Evolutionary conservation across 1,284 basidiomycete species (phyloP), one percentile per base, ranked within the genome.

Genomic region (Rhodotorula sp.): DNA sequence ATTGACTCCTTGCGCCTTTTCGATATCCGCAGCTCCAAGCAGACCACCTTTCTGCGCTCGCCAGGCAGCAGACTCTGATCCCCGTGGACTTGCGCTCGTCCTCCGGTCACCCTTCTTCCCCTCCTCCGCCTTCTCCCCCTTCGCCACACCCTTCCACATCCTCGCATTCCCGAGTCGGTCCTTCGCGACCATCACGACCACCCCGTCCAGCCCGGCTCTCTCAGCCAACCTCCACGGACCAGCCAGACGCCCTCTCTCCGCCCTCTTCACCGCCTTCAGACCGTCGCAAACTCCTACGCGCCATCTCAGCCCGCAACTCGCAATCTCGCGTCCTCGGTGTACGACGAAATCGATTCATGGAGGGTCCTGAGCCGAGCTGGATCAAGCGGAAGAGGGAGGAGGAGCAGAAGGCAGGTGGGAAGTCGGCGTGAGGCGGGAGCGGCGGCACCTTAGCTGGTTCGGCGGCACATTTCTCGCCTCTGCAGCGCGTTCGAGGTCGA

Each of bases 351-450:
- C 53, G 68, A 11, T 72, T 72, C 63, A 72, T 72, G 71, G 30
- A 61, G 20, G 71, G 71, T 3, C 71, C 68, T 1, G 68, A 72
- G 47, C 71, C 71, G 48, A 67, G 65, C 46, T 72, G 71, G 71
- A 53, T 71, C 18, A n/a, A n/a, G 30, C 59, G 54, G 52, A 50
- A 30, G 15, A 16, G 30, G 26, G 50, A 40, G 26, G 26, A 46
- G 22, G 57, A 51, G 34, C 28, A 37, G n/a, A 54, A n/a, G 48
- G 22, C 5, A 30, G 7, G 13, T 28, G 30, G 7, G 5, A 20
- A n/a, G 20, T 47, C 3, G 24, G 7, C 18, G 11, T 37, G 28
- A 8, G n/a, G 62, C 10, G 37, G 40, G 9, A 8, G 40, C 7
- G 56, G 1, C 7, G 56, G n/a, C 37, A 15, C 15, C 15, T 11